Evolutionary conservation across 139 green algal genomes (phyloP), one percentile per base, ranked within the genome.

Genomic region (Chlamydomonas sphaeroides): DNA sequence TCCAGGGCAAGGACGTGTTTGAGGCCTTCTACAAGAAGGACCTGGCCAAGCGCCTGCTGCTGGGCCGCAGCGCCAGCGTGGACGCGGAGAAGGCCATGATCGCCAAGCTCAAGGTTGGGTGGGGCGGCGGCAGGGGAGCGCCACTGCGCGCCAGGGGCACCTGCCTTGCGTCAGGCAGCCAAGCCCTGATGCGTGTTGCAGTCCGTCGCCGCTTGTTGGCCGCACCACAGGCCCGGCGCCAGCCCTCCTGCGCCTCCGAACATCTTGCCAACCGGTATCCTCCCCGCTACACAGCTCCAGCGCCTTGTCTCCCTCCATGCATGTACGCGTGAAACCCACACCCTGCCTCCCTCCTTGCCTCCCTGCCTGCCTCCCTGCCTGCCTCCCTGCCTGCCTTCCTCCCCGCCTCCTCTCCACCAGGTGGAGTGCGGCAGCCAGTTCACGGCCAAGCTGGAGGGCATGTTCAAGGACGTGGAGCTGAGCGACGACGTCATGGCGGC

Each of bases 11-110:
- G 92, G 97, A 99, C 83, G 96, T 99, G 41, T 99, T 99, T 85
- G 97, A 99, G 90, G 97, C 96, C 1, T 99, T 99, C 79, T 99
- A 99, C 94, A 99, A 99, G 90, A 97, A 97, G 85, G 95, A 99
- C 84, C 91, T 99, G 41, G 95, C 97, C n/a, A 98, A 98, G 89
- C 94, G 97, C 25, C 88, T 98, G 89, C 94, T 98, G 81, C 91
- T 99, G 74, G 92, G 92, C 11, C 93, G 94, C 80, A 95, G 84
- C 68, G 92, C 94, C 20, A 95, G 84, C 61, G 93, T 96, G 26
- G 97, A 99, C 65, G 94, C 95, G 0, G 97, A 99, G 86, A 98
- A 98, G 91, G 89, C 87, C 53, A 95, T 98, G 90, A 98, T 99
- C 74, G 83, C 79, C 63, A 98, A 98, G 89, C 94, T 99, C 71